A percentile compares a stretch with the other conserved stretches of the same genome.
Conservation (phyloP, 306 rosid species). For the Vigna mungo region DNA sequence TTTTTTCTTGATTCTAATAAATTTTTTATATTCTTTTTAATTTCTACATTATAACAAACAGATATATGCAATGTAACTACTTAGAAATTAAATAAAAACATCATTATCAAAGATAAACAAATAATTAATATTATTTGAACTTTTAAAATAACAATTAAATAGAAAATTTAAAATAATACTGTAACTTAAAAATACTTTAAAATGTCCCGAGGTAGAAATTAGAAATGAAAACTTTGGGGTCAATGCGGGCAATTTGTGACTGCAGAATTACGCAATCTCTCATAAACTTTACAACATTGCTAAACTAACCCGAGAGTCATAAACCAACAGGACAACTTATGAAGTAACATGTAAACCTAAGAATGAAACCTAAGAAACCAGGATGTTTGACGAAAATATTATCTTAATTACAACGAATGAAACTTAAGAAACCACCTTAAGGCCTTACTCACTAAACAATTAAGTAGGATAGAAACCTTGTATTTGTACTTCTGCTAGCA, state of each 20-base stretch:
- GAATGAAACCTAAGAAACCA: background rate
- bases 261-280: constrained; percentile 52
- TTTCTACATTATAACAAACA: too few relatives aligned
- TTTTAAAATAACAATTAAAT: too few relatives aligned
- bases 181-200: too few relatives aligned
- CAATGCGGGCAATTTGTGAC: constrained; percentile 12
- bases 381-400: constrained; percentile 10
- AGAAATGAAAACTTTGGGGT: background rate
- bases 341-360: constrained; percentile 29
- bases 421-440: background rate
- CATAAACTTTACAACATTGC: constrained; percentile 43
- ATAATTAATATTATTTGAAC: too few relatives aligned
- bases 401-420: constrained; percentile 3
- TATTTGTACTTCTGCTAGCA: constrained; percentile 37
- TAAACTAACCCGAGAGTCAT: constrained; percentile 57
- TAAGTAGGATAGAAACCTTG: background rate
- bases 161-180: too few relatives aligned
- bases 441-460: constrained; percentile 1
- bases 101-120: too few relatives aligned
- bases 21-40: too few relatives aligned
- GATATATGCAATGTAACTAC: too few relatives aligned
- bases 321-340: constrained; percentile 49
- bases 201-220: background rate
- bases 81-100: too few relatives aligned
- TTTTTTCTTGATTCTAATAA: background rate